These are phyloP conservation scores for Collybia nuda DNA, from an alignment of 768 basidiomycete genomes.

Conservation along the genomic window DNA sequence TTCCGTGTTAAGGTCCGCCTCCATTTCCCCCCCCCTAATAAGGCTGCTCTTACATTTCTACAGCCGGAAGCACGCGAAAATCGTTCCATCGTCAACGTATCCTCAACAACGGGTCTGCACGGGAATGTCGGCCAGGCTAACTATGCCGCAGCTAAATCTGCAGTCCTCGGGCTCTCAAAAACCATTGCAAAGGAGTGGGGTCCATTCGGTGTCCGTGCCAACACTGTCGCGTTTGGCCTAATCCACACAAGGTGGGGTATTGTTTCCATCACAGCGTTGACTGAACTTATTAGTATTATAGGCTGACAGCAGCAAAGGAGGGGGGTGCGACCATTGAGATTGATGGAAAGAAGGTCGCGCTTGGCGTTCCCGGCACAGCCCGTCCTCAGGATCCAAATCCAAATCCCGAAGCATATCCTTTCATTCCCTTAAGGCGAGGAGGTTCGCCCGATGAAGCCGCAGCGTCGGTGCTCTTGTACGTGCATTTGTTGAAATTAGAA, in stretches of 20 bases:
- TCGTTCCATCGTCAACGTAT: slow-evolving; percentile 79
- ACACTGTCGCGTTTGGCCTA: slow-evolving; percentile 77
- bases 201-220: slow-evolving; percentile 75
- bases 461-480: slow-evolving; percentile 73
- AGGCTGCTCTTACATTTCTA: background rate
- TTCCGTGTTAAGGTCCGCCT: slow-evolving; percentile 68
- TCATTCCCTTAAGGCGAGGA: slow-evolving; percentile 66
- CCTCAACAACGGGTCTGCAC: slow-evolving; percentile 80
- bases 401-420: slow-evolving; percentile 33
- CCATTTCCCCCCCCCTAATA: background rate
- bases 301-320: slow-evolving; percentile 80
- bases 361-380: slow-evolving; percentile 70
- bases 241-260: slow-evolving; percentile 67
- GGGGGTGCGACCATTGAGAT: slow-evolving; percentile 74
- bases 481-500: slow-evolving; percentile 16
- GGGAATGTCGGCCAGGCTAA: slow-evolving; percentile 87
- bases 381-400: slow-evolving; percentile 29
- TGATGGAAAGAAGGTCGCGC: slow-evolving; percentile 78
- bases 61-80: slow-evolving; percentile 60
- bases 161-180: slow-evolving; percentile 78
- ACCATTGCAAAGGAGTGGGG: slow-evolving; percentile 91
- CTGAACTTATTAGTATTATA: slow-evolving; percentile 21
- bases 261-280: background rate
- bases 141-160: slow-evolving; percentile 79
- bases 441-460: slow-evolving; percentile 78